A percentile compares a stretch with the other conserved stretches of the same genome.
phyloP scores from a whole-genome alignment of 2,329 filamentous ascomycete genomes.

The Neopestalotiopsis clavispora region DNA sequence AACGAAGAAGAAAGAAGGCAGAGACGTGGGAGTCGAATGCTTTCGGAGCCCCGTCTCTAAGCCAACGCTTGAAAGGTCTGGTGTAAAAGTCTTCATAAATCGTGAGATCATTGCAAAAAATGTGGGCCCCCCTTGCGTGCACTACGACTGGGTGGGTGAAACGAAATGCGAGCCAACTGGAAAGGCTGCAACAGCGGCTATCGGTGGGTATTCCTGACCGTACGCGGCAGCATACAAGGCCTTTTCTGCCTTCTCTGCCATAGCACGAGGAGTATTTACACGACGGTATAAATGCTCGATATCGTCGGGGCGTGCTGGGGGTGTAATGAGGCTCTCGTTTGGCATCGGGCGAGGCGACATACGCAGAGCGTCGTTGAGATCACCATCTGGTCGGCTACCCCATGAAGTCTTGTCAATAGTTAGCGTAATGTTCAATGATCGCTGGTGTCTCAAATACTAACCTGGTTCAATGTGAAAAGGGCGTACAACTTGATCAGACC shows the following conservation, averaged over 20 bases:
- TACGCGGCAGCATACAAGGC: slow-evolving; percentile 23
- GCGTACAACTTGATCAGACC: slow-evolving; percentile 92
- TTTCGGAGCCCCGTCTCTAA: neutral
- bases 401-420: slow-evolving; percentile 77
- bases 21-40: neutral
- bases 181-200: slow-evolving; percentile 26
- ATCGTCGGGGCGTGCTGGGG: slow-evolving; percentile 35
- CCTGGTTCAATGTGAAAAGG: slow-evolving; percentile 80
- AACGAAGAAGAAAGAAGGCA: neutral
- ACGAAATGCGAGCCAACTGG: slow-evolving; percentile 12
- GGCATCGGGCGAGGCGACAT: slow-evolving; percentile 56
- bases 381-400: slow-evolving; percentile 92
- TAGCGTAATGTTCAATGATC: slow-evolving; percentile 6
- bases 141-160: neutral
- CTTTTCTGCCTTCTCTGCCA: slow-evolving; percentile 34
- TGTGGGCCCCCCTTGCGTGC: neutral
- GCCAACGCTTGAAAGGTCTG: neutral
- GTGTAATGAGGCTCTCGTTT: slow-evolving; percentile 41
- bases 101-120: slow-evolving; percentile 6
- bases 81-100: slow-evolving; percentile 6
- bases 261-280: slow-evolving; percentile 6
- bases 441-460: slow-evolving; percentile 50
- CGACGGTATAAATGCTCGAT: slow-evolving; percentile 22
- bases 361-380: slow-evolving; percentile 78
- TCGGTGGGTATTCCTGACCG: slow-evolving; percentile 25